Conservation (phyloP, 495 filamentous ascomycete genomes). For the Penicillium turbatum region DNA sequence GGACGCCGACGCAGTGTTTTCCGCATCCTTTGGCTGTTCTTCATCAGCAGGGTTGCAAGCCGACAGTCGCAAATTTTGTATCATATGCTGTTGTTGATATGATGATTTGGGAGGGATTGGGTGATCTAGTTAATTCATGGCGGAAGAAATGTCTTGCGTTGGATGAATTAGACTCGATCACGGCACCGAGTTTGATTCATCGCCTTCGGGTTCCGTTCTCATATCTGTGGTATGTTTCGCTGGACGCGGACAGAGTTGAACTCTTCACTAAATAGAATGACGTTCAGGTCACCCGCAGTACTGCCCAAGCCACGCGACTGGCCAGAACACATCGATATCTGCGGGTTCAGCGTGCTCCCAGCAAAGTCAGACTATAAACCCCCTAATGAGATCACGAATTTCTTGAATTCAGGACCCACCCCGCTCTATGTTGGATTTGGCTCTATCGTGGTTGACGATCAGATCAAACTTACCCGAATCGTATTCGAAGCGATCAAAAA, state of each 20-base stretch:
- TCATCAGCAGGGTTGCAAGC: slow-evolving; percentile 47
- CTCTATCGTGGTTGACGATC: slow-evolving; percentile 76
- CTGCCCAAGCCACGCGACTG: slow-evolving; percentile 77
- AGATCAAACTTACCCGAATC: slow-evolving; percentile 57
- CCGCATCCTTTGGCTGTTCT: slow-evolving; percentile 56
- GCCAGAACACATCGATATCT: slow-evolving; percentile 64
- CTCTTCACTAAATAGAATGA: background rate
- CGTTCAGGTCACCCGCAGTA: slow-evolving; percentile 62
- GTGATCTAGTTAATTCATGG: slow-evolving; percentile 72
- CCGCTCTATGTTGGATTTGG: slow-evolving; percentile 83
- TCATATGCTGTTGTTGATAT: slow-evolving; percentile 74
- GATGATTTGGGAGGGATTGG: slow-evolving; percentile 80
- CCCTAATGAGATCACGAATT: slow-evolving; percentile 54
- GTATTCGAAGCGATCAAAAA: slow-evolving; percentile 65
- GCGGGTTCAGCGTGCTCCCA: slow-evolving; percentile 71
- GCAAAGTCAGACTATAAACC: slow-evolving; percentile 62
- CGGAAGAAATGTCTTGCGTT: slow-evolving; percentile 60
- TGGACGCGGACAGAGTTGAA: too few relatives aligned
- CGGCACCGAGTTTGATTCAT: slow-evolving; percentile 62
- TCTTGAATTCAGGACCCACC: slow-evolving; percentile 61
- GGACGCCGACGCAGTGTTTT: slow-evolving; percentile 51
- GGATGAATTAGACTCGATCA: slow-evolving; percentile 61
- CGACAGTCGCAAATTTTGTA: slow-evolving; percentile 63
- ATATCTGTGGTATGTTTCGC: slow-evolving; percentile 59
- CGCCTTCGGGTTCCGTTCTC: slow-evolving; percentile 69